These are phyloP conservation scores for Naganishia kalamii DNA, from an alignment of 768 basidiomycete species.

Conservation along the genomic window DNA sequence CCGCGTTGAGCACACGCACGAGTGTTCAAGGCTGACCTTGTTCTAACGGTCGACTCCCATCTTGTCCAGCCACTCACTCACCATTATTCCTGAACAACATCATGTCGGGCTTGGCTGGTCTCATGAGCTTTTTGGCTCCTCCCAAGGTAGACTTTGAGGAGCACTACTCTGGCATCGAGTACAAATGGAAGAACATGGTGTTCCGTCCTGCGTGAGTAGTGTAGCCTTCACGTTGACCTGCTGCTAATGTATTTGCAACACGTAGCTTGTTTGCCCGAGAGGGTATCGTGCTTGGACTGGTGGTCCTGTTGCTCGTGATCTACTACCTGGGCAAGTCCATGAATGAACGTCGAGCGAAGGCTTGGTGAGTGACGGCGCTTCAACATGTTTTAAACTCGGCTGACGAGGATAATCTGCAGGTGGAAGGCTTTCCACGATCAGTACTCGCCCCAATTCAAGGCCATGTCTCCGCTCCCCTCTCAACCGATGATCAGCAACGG, in stretches of 20 bases:
- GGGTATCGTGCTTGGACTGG: constrained; percentile 52
- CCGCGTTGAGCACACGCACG: too few relatives aligned
- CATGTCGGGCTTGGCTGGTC: constrained; percentile 2
- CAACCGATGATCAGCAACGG: constrained; percentile 59
- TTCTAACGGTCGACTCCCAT: not conserved
- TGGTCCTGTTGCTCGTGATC: constrained; percentile 57
- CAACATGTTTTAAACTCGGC: not conserved
- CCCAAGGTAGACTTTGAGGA: constrained; percentile 1
- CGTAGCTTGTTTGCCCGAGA: constrained; percentile 58
- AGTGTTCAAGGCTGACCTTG: not conserved
- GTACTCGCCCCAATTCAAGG: constrained; percentile 59
- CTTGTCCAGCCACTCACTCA: not conserved
- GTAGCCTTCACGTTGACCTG: not conserved
- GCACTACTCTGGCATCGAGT: constrained; percentile 67
- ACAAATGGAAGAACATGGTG: constrained; percentile 64
- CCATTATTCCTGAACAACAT: not conserved
- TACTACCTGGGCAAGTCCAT: constrained; percentile 58
- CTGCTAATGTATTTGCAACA: not conserved
- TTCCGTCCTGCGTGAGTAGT: constrained; percentile 66
- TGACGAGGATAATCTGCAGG: constrained; percentile 17
- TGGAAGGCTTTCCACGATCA: constrained; percentile 17
- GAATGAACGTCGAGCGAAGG: constrained; percentile 59
- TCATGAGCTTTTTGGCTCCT: constrained; percentile 10
- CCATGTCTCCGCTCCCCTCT: constrained; percentile 53
- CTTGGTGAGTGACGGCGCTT: constrained; percentile 54